phyloP scores from a whole-genome alignment of 257 asterid species.

The Primulina eburnea region DNA sequence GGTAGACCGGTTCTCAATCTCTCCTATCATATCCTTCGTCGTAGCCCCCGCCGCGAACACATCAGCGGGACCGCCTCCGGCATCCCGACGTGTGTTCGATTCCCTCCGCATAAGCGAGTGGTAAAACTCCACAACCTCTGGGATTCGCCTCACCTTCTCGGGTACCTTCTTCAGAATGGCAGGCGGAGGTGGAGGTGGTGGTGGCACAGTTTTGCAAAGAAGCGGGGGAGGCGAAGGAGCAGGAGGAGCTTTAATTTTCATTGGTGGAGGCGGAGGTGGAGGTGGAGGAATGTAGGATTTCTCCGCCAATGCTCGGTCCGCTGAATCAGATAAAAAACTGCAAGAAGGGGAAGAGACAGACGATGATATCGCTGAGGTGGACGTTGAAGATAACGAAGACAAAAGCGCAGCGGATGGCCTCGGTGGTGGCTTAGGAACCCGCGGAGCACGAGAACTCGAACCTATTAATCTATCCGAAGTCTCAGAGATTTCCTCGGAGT shows the following conservation, averaged over 20 bases:
- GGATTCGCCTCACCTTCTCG: not conserved
- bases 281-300: slow-evolving; percentile 33
- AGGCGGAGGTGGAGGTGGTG: not conserved
- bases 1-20: slow-evolving; percentile 88
- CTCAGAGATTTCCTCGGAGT: slow-evolving; percentile 54
- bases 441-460: slow-evolving; percentile 63
- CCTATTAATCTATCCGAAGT: slow-evolving; percentile 40
- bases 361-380: slow-evolving; percentile 24
- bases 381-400: slow-evolving; percentile 37
- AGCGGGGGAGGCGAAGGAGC: not conserved
- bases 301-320: slow-evolving; percentile 55
- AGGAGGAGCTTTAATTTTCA: not conserved
- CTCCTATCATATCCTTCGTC: slow-evolving; percentile 84
- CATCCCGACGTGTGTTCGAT: not conserved
- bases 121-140: not conserved
- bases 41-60: slow-evolving; percentile 39
- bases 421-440: slow-evolving; percentile 94
- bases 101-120: not conserved
- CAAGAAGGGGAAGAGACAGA: slow-evolving; percentile 58
- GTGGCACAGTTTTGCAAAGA: not conserved
- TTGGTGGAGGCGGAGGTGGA: slow-evolving; percentile 6
- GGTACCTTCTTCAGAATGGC: not conserved
- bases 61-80: slow-evolving; percentile 20
- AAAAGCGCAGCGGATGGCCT: slow-evolving; percentile 56
- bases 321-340: slow-evolving; percentile 57